These are phyloP conservation scores for Friedmanniomyces endolithicus DNA, from an alignment of 495 filamentous ascomycete species.

Conservation along the genomic window DNA sequence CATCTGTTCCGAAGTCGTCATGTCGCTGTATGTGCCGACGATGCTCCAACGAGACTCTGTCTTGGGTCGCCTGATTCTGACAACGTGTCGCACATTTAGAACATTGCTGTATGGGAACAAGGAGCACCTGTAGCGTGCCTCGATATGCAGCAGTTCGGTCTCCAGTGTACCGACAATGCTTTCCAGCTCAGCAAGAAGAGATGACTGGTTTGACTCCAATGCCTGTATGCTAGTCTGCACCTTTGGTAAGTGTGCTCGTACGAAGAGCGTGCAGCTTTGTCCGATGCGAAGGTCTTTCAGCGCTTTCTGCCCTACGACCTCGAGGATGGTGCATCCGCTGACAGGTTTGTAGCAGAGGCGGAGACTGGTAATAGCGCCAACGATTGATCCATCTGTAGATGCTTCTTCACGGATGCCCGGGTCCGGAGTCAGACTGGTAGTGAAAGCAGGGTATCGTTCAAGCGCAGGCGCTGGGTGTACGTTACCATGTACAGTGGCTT, in stretches of 20 bases:
- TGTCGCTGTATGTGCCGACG: background rate
- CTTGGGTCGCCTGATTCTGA: slow-evolving; percentile 11
- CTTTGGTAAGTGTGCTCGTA: slow-evolving; percentile 9
- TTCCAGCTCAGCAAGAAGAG: slow-evolving; percentile 20
- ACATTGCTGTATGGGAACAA: slow-evolving; percentile 15
- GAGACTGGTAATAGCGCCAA: slow-evolving; percentile 10
- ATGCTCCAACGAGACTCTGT: slow-evolving; percentile 18
- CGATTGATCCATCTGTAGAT: background rate
- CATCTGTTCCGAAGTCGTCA: slow-evolving; percentile 1
- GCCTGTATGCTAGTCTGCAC: background rate
- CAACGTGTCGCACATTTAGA: slow-evolving; percentile 10
- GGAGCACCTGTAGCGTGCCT: slow-evolving; percentile 16
- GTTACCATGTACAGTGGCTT: slow-evolving; percentile 6
- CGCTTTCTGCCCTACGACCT: slow-evolving; percentile 15
- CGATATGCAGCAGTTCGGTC: slow-evolving; percentile 19
- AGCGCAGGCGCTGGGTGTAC: background rate
- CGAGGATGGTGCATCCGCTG: background rate
- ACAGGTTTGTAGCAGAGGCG: slow-evolving; percentile 16
- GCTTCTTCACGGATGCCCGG: background rate
- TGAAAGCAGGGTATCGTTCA: background rate
- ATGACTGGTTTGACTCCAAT: slow-evolving; percentile 4
- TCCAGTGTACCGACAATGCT: slow-evolving; percentile 17
- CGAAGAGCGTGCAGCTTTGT: slow-evolving; percentile 11
- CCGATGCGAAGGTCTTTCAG: slow-evolving; percentile 8
- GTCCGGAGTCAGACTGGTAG: background rate